Conservation (phyloP, 805 yeast genomes). For the Suhomyces faveliae region DNA sequence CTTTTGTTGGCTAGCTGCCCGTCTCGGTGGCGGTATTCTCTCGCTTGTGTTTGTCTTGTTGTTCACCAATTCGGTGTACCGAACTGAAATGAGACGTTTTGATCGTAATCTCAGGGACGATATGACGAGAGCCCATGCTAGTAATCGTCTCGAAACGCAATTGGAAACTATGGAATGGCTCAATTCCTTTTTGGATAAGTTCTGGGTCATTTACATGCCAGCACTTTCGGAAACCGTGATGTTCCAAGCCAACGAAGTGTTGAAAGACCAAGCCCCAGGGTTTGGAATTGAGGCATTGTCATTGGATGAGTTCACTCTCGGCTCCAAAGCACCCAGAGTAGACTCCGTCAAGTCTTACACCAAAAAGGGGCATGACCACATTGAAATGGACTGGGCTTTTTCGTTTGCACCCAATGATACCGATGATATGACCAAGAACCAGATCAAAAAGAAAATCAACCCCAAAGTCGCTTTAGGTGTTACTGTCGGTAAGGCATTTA, state of each 20-base stretch:
- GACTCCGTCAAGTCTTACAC: conserved; percentile 72
- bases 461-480: conserved; percentile 83
- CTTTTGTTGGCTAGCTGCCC: conserved; percentile 67
- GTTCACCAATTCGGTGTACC: conserved; percentile 63
- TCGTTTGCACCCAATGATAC: conserved; percentile 80
- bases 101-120: conserved; percentile 75
- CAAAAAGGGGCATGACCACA: conserved; percentile 60
- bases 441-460: conserved; percentile 65
- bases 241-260: conserved; percentile 62
- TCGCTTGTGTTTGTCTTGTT: conserved; percentile 59
- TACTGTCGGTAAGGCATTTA: conserved; percentile 76
- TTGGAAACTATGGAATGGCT: conserved; percentile 81
- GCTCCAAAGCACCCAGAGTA: conserved; percentile 76
- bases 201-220: conserved; percentile 89
- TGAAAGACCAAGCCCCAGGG: conserved; percentile 77
- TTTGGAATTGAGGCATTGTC: conserved; percentile 74
- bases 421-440: conserved; percentile 78
- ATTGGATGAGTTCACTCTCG: conserved; percentile 75
- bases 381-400: conserved; percentile 84
- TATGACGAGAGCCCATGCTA: conserved; percentile 61
- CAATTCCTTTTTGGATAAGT: conserved; percentile 71
- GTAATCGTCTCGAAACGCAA: conserved; percentile 59
- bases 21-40: conserved; percentile 62
- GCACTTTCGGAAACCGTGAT: conserved; percentile 74
- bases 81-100: conserved; percentile 72